Conservation (phyloP, 805 yeast species). For the Cyberlindnera japonica region DNA sequence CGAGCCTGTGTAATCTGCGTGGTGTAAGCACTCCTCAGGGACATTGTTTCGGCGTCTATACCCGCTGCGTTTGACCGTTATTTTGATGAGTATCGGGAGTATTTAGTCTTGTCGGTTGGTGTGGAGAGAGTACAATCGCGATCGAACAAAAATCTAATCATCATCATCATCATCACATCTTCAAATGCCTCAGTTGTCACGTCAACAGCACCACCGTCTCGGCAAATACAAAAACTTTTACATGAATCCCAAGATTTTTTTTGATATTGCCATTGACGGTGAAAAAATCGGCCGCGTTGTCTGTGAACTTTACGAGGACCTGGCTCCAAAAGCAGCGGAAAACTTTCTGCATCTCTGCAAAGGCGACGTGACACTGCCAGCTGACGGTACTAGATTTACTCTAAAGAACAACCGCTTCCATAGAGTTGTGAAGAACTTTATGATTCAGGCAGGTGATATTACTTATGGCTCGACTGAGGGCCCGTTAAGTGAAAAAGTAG, state of each 20-base stretch:
- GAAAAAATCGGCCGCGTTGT: slow-evolving; percentile 56
- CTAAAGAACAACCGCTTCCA: slow-evolving; percentile 51
- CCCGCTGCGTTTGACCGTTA: no score
- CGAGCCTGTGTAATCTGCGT: slow-evolving; percentile 12
- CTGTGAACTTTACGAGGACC: slow-evolving; percentile 41
- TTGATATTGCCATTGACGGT: slow-evolving; percentile 50
- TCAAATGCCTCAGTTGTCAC: no score
- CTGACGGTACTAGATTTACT: slow-evolving; percentile 27
- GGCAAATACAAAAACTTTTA: neutral
- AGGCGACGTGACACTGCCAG: slow-evolving; percentile 28
- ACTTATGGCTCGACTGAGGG: slow-evolving; percentile 34
- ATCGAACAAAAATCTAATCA: no score
- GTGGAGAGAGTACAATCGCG: neutral
- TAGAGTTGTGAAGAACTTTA: slow-evolving; percentile 62
- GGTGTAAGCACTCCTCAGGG: neutral
- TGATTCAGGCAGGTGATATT: slow-evolving; percentile 67
- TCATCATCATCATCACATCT: no score
- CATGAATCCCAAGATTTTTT: slow-evolving; percentile 28
- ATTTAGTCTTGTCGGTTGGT: no score
- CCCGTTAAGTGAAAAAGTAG: slow-evolving; percentile 29
- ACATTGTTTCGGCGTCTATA: no score
- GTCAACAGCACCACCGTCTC: no score
- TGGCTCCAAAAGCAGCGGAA: slow-evolving; percentile 55
- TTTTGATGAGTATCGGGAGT: no score
- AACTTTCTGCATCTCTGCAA: slow-evolving; percentile 49